Conservation (phyloP, 108 stramenopile genomes). For the Mediolabrus comicus region DNA sequence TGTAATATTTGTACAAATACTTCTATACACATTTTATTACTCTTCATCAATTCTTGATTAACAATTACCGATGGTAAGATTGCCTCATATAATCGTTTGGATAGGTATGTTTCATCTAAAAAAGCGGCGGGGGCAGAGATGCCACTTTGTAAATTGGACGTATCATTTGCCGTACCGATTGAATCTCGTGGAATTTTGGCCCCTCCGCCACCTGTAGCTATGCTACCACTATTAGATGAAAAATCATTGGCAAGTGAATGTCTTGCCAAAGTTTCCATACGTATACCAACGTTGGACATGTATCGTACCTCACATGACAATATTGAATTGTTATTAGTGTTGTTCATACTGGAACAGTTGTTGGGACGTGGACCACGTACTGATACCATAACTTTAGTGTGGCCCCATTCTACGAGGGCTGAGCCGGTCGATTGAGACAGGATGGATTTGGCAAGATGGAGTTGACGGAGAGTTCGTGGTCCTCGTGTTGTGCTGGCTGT, state of each 20-base stretch:
- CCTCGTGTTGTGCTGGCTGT: slow-evolving; percentile 6
- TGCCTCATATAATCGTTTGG: slow-evolving; percentile 50
- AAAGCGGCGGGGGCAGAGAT: slow-evolving; percentile 33
- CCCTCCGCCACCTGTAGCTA: slow-evolving; percentile 24
- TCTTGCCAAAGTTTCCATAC: slow-evolving; percentile 29
- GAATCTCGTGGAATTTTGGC: slow-evolving; percentile 33
- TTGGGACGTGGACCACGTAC: slow-evolving; percentile 54
- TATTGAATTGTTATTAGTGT: slow-evolving; percentile 14
- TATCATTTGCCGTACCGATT: slow-evolving; percentile 35
- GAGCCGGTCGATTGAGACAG: slow-evolving; percentile 55
- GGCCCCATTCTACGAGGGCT: slow-evolving; percentile 77
- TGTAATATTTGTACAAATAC: slow-evolving; percentile 70
- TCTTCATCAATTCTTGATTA: background rate
- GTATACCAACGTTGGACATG: slow-evolving; percentile 62
- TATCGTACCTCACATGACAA: slow-evolving; percentile 52
- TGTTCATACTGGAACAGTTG: slow-evolving; percentile 16
- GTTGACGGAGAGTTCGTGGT: slow-evolving; percentile 48
- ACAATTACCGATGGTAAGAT: slow-evolving; percentile 53
- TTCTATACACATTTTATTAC: slow-evolving; percentile 57
- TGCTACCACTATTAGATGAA: slow-evolving; percentile 12
- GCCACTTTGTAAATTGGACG: slow-evolving; percentile 21
- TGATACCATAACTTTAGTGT: slow-evolving; percentile 74
- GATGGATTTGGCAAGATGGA: slow-evolving; percentile 49
- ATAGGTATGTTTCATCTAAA: slow-evolving; percentile 60
- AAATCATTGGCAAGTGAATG: slow-evolving; percentile 35